Conservation (phyloP, 768 basidiomycete species). For the Russula olivacea region DNA sequence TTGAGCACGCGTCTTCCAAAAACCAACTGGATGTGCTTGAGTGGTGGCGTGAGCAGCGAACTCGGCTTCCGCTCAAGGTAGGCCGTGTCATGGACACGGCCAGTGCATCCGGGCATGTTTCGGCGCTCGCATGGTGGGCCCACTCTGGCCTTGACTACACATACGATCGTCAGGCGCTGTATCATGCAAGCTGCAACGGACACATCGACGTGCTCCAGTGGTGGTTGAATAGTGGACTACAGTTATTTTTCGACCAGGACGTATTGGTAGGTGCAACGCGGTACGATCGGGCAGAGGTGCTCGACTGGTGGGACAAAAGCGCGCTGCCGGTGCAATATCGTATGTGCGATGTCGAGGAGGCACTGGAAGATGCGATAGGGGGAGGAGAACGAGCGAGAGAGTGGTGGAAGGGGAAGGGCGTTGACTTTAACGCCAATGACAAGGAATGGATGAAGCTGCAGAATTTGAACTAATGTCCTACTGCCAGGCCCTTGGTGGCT, state of each 20-base stretch:
- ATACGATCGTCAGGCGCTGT: conserved; percentile 70
- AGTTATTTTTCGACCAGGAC: conserved; percentile 75
- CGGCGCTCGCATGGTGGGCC: conserved; percentile 82
- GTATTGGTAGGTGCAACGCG: conserved; percentile 73
- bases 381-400: conserved; percentile 67
- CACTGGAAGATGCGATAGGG: conserved; percentile 79
- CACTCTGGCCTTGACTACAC: conserved; percentile 70
- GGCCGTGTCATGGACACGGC: conserved; percentile 85
- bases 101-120: conserved; percentile 67
- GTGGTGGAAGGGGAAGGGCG: conserved; percentile 80
- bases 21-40: conserved; percentile 71
- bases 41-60: conserved; percentile 69
- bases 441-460: conserved; percentile 87
- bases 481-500: not conserved
- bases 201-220: conserved; percentile 75
- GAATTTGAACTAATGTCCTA: conserved; percentile 49
- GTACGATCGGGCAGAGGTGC: conserved; percentile 72
- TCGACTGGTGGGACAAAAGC: conserved; percentile 85
- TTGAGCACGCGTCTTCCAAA: conserved; percentile 74
- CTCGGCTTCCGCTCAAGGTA: conserved; percentile 62
- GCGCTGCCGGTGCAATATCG: conserved; percentile 78
- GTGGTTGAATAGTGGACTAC: conserved; percentile 76
- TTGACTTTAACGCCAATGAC: conserved; percentile 78
- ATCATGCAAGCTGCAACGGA: conserved; percentile 74
- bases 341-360: conserved; percentile 90